Evolutionary conservation across 805 yeast genomes (phyloP).

Genomic region (Yamadazyma takamatsuzukensis): DNA sequence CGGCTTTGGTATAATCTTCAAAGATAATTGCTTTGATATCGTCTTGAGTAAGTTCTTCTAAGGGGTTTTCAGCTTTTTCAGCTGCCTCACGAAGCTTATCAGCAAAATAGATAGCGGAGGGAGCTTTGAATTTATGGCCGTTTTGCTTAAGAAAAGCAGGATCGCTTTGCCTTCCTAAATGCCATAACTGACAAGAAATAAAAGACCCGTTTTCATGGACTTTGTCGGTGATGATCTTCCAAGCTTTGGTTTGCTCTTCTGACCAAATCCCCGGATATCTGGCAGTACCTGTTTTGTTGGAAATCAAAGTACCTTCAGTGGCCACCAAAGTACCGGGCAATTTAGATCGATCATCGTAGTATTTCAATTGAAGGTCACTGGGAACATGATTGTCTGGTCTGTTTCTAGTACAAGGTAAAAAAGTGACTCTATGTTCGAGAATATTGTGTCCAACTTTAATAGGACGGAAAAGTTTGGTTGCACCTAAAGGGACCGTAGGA

Average conservation of each 20-base stretch:
- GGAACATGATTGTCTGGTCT: constrained; percentile 22
- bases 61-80: constrained; percentile 7
- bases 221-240: constrained; percentile 44
- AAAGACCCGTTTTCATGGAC: constrained; percentile 43
- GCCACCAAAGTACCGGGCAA: constrained; percentile 26
- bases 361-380: constrained; percentile 22
- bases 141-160: constrained; percentile 19
- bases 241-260: constrained; percentile 44
- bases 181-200: constrained; percentile 51
- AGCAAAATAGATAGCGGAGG: constrained; percentile 17
- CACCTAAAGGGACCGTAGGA: neutral
- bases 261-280: constrained; percentile 48
- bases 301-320: constrained; percentile 31
- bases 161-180: constrained; percentile 40
- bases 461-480: constrained; percentile 20
- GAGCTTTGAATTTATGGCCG: constrained; percentile 16
- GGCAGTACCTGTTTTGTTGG: constrained; percentile 35
- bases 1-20: constrained; percentile 22
- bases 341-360: constrained; percentile 28
- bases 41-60: constrained; percentile 17
- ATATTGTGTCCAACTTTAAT: constrained; percentile 28
- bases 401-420: constrained; percentile 23
- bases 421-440: constrained; percentile 16
- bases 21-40: constrained; percentile 22
- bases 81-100: constrained; percentile 15